A percentile compares a stretch with the other conserved stretches of the same genome.
phyloP scores from a whole-genome alignment of 176 grass and related monocot species.

The Triticum turgidum region DNA sequence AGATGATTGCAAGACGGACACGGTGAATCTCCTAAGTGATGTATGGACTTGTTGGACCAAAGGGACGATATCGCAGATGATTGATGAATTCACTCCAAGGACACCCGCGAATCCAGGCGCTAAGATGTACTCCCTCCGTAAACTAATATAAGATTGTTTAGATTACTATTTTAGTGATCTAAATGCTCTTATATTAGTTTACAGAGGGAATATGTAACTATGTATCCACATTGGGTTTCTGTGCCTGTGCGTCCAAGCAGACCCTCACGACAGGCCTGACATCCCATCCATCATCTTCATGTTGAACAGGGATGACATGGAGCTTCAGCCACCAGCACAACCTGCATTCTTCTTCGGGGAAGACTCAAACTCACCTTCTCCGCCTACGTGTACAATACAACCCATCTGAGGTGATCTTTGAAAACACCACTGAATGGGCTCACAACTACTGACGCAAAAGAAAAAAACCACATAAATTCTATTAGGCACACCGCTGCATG shows the following conservation, averaged over 20 bases:
- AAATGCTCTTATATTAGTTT: too few species aligned
- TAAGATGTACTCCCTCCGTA: background rate
- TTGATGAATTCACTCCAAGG: conserved; percentile 29
- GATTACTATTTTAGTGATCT: too few species aligned
- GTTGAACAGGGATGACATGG: conserved; percentile 42
- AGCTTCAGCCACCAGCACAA: conserved; percentile 17
- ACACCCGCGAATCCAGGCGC: conserved; percentile 11
- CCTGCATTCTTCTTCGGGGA: conserved; percentile 39
- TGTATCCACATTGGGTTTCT: conserved; percentile 44
- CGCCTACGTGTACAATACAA: background rate
- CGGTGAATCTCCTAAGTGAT: conserved; percentile 33
- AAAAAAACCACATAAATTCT: too few species aligned
- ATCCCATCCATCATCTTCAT: conserved; percentile 49
- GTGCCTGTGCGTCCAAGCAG: conserved; percentile 47
- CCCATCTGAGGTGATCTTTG: conserved; percentile 12
- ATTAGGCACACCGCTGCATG: too few species aligned
- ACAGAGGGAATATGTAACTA: background rate
- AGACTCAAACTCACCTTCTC: conserved; percentile 5
- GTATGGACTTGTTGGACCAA: conserved; percentile 44
- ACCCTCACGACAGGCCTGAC: conserved; percentile 42
- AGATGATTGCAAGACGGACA: background rate
- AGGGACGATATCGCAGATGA: conserved; percentile 23
- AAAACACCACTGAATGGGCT: conserved; percentile 29
- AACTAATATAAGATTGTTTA: too few species aligned
- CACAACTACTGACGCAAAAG: conserved; percentile 22